Evolutionary conservation across 2,329 filamentous ascomycete species (phyloP).

Genomic region (Neonectria punicea): DNA sequence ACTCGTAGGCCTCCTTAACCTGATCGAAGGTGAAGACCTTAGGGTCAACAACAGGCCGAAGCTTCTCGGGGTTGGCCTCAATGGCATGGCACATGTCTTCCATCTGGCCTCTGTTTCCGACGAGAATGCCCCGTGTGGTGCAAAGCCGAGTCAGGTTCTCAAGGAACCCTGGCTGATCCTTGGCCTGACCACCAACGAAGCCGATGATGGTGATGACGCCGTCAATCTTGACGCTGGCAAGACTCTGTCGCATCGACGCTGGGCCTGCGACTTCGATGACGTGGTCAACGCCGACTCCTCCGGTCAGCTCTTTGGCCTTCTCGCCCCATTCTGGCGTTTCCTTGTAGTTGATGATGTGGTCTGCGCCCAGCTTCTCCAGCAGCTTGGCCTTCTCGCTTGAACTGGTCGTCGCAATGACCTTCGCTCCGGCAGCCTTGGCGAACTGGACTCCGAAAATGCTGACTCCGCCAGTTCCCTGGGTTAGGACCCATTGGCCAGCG

Average conservation of each 20-base stretch:
- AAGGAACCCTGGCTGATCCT: constrained; percentile 47
- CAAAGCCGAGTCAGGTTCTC: constrained; percentile 47
- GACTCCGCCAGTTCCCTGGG: constrained; percentile 78
- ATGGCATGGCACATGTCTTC: constrained; percentile 63
- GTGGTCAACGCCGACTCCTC: constrained; percentile 58
- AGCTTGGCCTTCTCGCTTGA: constrained; percentile 56
- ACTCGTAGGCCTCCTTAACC: constrained; percentile 56
- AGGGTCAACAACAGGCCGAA: constrained; percentile 59
- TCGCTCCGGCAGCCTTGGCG: constrained; percentile 60
- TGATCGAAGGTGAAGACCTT: constrained; percentile 58
- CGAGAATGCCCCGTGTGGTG: constrained; percentile 58
- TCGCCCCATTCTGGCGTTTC: constrained; percentile 58
- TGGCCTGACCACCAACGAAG: constrained; percentile 46
- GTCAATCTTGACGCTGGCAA: constrained; percentile 57
- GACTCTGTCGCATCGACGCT: constrained; percentile 55
- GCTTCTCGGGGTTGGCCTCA: constrained; percentile 56
- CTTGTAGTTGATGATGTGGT: constrained; percentile 62
- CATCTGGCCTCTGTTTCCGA: constrained; percentile 59
- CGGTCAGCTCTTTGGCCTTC: constrained; percentile 55
- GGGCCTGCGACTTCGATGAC: constrained; percentile 61
- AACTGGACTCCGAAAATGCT: constrained; percentile 73
- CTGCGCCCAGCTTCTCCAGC: constrained; percentile 59
- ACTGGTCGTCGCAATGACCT: constrained; percentile 60
- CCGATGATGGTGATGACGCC: constrained; percentile 57
- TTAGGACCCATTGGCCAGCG: constrained; percentile 69